These are phyloP conservation scores for Lodderomyces beijingensis DNA, from an alignment of 1,139 yeast genomes.

Conservation along the genomic window DNA sequence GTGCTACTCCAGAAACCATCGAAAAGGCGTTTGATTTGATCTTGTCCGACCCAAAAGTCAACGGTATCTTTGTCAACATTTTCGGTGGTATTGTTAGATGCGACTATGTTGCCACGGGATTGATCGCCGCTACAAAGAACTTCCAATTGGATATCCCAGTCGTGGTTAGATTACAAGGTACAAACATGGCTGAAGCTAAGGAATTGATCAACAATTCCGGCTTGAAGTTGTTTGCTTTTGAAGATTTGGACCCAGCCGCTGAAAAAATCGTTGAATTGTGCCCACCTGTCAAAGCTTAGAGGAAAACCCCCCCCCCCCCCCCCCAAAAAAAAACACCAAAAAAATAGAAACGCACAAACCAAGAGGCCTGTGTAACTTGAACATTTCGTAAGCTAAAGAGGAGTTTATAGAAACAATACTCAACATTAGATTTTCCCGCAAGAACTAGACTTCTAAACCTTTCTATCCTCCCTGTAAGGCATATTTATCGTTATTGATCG, in stretches of 20 bases:
- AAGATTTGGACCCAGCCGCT: slow-evolving; percentile 96
- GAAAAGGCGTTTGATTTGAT: slow-evolving; percentile 95
- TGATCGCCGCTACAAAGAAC: slow-evolving; percentile 93
- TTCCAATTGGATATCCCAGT: slow-evolving; percentile 91
- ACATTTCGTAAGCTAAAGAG: too few species aligned
- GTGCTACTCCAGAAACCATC: slow-evolving; percentile 97
- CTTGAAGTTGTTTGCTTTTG: slow-evolving; percentile 85
- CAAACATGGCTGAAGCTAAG: slow-evolving; percentile 88
- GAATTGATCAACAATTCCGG: slow-evolving; percentile 85
- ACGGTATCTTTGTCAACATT: slow-evolving; percentile 96
- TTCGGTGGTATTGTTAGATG: slow-evolving; percentile 99
- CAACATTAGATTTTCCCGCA: too few species aligned
- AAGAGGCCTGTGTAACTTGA: too few species aligned
- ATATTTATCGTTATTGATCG: too few species aligned
- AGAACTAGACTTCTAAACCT: too few species aligned
- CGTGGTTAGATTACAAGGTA: slow-evolving; percentile 97
- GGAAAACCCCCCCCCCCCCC: too few species aligned
- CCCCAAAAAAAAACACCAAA: too few species aligned
- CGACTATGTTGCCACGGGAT: slow-evolving; percentile 97
- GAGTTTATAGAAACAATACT: too few species aligned
- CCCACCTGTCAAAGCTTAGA: slow-evolving; percentile 19
- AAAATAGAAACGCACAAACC: too few species aligned
- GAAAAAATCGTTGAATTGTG: slow-evolving; percentile 82
- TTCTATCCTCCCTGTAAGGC: too few species aligned
- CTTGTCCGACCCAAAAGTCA: slow-evolving; percentile 82